Base-by-base conservation (phyloP, 352 stramenopile genomes). In the Phytophthora cryptogea region DNA sequence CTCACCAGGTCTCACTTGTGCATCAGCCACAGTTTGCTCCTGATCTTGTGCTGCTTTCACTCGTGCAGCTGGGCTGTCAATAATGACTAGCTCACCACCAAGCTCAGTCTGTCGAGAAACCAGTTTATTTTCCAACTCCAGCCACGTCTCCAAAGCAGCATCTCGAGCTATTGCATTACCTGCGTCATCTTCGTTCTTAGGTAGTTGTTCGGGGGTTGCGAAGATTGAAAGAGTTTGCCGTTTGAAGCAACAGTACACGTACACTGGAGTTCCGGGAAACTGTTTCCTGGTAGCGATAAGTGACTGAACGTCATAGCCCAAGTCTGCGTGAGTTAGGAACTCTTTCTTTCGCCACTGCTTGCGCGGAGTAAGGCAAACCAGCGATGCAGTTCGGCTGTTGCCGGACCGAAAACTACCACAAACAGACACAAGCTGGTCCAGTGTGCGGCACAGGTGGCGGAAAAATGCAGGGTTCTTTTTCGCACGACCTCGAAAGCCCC, bases 281-380 rank as follows among this genome's bases (percentile, higher is more conserved):
- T 72, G 44, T 9, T 72, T 52, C 16, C 37, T 43, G 3, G 46
- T 55, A 0, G 43, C 50, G 5, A 77, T 60, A 4, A 79, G 31
- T 23, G 68, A 67, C 27, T 72, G 66, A 9, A 81, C 49, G 8
- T 70, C 56, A 20, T 72, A 83, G 8, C 41, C 47, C 8, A 84
- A 57, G 6, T 60, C 47, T 6, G 54, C 27, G 33, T 86, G 80
- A 0, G 72, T 59, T 13, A 90, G 39, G 33, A 75, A 90, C 26
- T 86, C 77, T 43, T 76, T 70, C 39, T 84, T 85, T 36, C 78
- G 74, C 81, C 81, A 90, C 31, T 84, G 78, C 52, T 88, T 90
- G 20, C 78, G 66, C 16, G 73, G 72, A 2, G 78, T 82, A 3
- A 90, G 23, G 16, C 63, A 86, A 37, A 87, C 52, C 7, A 89